These are phyloP conservation scores for Boletus smithii DNA, from an alignment of 1,284 basidiomycete genomes.

Conservation along the genomic window DNA sequence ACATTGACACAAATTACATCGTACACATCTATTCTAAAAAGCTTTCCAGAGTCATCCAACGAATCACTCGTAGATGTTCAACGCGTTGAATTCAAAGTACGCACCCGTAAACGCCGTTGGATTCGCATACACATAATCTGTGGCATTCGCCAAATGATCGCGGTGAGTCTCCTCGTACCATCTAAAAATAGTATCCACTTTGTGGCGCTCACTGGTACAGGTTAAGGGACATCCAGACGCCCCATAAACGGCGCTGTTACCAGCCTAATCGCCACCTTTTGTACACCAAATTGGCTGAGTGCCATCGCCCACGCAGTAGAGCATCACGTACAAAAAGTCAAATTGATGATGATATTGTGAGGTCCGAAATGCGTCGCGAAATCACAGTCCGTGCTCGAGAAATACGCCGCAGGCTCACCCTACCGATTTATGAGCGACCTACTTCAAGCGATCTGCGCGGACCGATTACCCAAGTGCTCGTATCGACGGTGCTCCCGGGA, in stretches of 20 bases:
- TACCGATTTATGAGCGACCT: neutral
- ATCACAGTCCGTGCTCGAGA: constrained; percentile 21
- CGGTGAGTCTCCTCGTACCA: neutral
- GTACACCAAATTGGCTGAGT: neutral
- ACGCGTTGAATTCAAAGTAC: constrained; percentile 22
- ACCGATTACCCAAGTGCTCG: constrained; percentile 20
- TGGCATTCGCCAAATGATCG: too few relatives aligned
- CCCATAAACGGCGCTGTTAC: constrained; percentile 25
- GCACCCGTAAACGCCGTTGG: constrained; percentile 15
- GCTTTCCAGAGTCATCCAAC: neutral
- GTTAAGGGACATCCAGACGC: constrained; percentile 34
- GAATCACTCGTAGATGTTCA: constrained; percentile 21
- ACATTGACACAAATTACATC: too few relatives aligned
- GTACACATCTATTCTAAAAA: neutral
- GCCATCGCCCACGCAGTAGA: too few relatives aligned
- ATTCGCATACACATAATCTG: constrained; percentile 10
- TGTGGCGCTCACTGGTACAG: constrained; percentile 30
- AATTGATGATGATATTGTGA: constrained; percentile 12
- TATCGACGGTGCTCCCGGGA: constrained; percentile 16
- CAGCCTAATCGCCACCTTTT: constrained; percentile 41
- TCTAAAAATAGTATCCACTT: neutral
- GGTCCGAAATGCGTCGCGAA: constrained; percentile 19
- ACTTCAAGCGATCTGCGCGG: neutral
- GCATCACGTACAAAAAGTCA: constrained; percentile 26
- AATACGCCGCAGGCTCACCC: constrained; percentile 21